Evolutionary conservation across 2,329 filamentous ascomycete species (phyloP), one percentile per base, ranked within the genome.

Genomic region (Passalora sequoiae): DNA sequence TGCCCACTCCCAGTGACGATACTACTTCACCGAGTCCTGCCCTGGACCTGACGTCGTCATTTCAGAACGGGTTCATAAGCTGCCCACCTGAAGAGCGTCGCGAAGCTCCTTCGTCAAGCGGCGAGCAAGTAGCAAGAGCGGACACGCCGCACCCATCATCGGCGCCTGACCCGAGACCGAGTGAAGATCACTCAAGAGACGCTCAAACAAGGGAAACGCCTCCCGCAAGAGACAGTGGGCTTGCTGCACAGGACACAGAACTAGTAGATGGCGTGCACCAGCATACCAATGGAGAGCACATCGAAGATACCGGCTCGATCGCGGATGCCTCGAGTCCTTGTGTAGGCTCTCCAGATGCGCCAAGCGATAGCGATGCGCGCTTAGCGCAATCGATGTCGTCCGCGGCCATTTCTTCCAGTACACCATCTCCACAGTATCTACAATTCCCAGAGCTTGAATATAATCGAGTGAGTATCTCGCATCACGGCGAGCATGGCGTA

Each of bases 221-320:
- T n/a, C n/a, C n/a, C n/a, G n/a, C n/a, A n/a, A n/a, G n/a, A n/a
- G n/a, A n/a, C n/a, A n/a, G n/a, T n/a, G n/a, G n/a, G n/a, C n/a
- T n/a, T n/a, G 53, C 56, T 47, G 62, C 61, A 42, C 29, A 49
- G 55, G 20, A 40, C 46, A 19, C 46, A 51, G 29, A 44, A 38
- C n/a, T 46, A 48, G 21, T 31, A 36, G 44, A 49, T 28, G 28
- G 16, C 32, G 33, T 35, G 21, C 45, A 40, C 37, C 38, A 20
- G 38, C 33, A 35, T 42, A 48, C 20, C 12, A 76, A 75, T 56
- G 60, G 57, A 40, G 63, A 67, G 50, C 65, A 68, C 51, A 60
- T 64, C 2, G 68, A 69, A 39, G 66, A 70, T 40, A 65, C 66
- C 16, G 53, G 47, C 15, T 40, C 59, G 22, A 47, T 53, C 8